These are phyloP conservation scores for Trichophyton benhamiae DNA, from an alignment of 2,329 filamentous ascomycete species.

Conservation along the genomic window DNA sequence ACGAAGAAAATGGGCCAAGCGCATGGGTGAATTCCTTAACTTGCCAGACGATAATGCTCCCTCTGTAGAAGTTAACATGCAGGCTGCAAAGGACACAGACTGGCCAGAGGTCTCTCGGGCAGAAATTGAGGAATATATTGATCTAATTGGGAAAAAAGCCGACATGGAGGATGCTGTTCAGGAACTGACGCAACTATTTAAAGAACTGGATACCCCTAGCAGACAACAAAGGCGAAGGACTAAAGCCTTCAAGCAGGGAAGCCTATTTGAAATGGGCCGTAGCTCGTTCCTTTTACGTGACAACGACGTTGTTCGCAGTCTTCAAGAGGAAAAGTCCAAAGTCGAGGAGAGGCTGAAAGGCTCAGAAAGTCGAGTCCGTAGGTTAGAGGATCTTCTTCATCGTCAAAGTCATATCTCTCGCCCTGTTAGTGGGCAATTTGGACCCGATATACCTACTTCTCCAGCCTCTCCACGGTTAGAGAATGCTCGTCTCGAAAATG, in stretches of 20 bases:
- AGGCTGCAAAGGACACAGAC: conserved; percentile 56
- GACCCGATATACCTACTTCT: conserved; percentile 29
- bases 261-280: conserved; percentile 82
- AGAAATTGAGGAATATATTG: conserved; percentile 64
- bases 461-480: conserved; percentile 32
- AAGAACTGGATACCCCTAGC: conserved; percentile 68
- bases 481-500: conserved; percentile 25
- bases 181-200: conserved; percentile 63
- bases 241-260: conserved; percentile 93
- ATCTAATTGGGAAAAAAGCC: conserved; percentile 51
- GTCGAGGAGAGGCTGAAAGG: conserved; percentile 63
- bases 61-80: conserved; percentile 72
- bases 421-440: conserved; percentile 40
- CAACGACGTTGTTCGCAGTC: conserved; percentile 62
- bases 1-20: conserved; percentile 80
- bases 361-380: conserved; percentile 79
- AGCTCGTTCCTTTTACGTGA: conserved; percentile 74
- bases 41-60: conserved; percentile 57
- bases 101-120: conserved; percentile 70
- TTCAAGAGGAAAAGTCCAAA: conserved; percentile 74
- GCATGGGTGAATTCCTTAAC: conserved; percentile 59
- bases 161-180: conserved; percentile 54
- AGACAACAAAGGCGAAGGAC: conserved; percentile 76
- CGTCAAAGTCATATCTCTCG: conserved; percentile 54
- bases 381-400: conserved; percentile 84